A percentile compares a stretch with the other conserved stretches of the same genome.
Evolutionary conservation across 169 alveolate genomes (phyloP).

Genomic region (Babesia gibsoni): DNA sequence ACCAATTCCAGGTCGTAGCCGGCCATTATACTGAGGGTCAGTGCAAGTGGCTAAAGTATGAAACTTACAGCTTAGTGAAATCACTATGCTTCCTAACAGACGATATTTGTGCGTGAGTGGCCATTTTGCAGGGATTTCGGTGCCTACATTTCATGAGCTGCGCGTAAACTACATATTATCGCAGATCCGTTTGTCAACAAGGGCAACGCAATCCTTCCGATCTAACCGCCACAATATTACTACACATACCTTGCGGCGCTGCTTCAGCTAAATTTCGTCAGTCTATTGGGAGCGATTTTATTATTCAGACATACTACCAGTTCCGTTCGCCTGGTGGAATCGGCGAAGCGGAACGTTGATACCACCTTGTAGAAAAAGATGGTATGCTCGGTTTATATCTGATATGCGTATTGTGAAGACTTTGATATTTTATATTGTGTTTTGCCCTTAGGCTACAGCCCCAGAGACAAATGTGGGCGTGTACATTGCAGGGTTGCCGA

Average conservation of each 20-base stretch:
- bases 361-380: too few relatives aligned
- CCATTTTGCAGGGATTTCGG: not conserved
- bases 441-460: too few relatives aligned
- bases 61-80: constrained; percentile 77
- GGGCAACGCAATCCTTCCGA: too few relatives aligned
- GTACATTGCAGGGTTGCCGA: not conserved
- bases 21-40: constrained; percentile 67
- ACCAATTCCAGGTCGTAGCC: constrained; percentile 76
- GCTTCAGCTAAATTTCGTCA: too few relatives aligned
- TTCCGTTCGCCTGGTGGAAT: constrained; percentile 14
- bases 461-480: not conserved
- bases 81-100: constrained; percentile 71
- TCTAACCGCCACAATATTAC: too few relatives aligned
- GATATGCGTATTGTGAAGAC: too few relatives aligned
- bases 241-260: too few relatives aligned
- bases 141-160: not conserved
- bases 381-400: too few relatives aligned
- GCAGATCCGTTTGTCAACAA: too few relatives aligned
- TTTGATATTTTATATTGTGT: too few relatives aligned
- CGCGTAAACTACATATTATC: too few relatives aligned
- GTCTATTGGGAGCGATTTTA: too few relatives aligned
- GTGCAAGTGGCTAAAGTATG: not conserved
- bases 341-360: constrained; percentile 28
- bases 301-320: not conserved
- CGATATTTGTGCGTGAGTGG: not conserved